Percentiles rank a stretch among this genome's conserved stretches.
Evolutionary conservation across 257 asterid species (phyloP).

Genomic region (Echites panduratus): DNA sequence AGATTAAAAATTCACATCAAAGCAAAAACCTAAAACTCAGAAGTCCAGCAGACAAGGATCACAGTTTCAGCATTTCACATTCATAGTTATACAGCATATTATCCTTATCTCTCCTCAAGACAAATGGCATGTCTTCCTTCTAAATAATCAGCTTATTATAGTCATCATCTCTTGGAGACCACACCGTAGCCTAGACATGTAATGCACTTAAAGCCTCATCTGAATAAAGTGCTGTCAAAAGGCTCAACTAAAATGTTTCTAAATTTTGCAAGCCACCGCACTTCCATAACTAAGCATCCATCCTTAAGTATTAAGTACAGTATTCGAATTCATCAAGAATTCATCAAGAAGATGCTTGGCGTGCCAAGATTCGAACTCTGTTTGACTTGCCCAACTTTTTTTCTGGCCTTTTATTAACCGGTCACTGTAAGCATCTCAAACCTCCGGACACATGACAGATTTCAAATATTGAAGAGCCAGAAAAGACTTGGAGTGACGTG

Average conservation of each 20-base stretch:
- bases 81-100: background rate
- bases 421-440: slow-evolving; percentile 23
- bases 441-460: slow-evolving; percentile 22
- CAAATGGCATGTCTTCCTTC: background rate
- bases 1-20: background rate
- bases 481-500: slow-evolving; percentile 19
- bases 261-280: background rate
- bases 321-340: slow-evolving; percentile 5
- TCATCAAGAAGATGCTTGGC: background rate
- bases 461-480: slow-evolving; percentile 11
- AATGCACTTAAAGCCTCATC: slow-evolving; percentile 1
- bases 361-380: background rate
- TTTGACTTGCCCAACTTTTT: slow-evolving; percentile 21
- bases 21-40: background rate
- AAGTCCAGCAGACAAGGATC: background rate
- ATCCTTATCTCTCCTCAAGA: background rate
- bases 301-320: background rate
- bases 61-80: background rate
- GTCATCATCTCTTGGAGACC: too few species aligned
- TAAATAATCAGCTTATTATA: background rate
- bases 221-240: background rate
- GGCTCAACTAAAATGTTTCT: background rate
- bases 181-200: background rate
- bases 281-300: background rate
- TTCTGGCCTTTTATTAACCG: slow-evolving; percentile 14